Evolutionary conservation across 1,139 yeast species (phyloP), one percentile per base, ranked within the genome.

Genomic region (Protomyces inouyei): DNA sequence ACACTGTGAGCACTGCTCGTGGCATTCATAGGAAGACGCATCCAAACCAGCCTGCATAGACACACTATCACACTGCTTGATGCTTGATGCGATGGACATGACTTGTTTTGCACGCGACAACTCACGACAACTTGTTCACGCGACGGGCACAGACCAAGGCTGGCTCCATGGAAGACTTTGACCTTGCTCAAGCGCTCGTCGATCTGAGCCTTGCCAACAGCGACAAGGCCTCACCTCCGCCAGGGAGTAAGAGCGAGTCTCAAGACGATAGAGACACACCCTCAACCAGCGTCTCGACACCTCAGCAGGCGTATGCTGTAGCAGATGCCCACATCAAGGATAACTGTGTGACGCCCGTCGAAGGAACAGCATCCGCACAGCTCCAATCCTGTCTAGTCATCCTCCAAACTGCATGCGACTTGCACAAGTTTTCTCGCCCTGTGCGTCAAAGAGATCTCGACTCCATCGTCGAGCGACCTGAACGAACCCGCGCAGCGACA

Each of bases 381-480:
- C 14, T 21, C 5, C 48, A 56, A 38, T 32, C 23, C 5, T 59
- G 63, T 35, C 57, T 59, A 2, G 64, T 46, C 9, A 37, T 64
- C 54, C 5, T 54, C 35, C 54, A 67, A 69, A 52, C 72, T 73
- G 5, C 67, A 70, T 43, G 67, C 74, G 23, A 59, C 73, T 9
- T 68, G 73, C 25, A 88, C 74, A 83, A 84, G 2, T 88, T 87
- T 73, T 85, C 90, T 10, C 78, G 96, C 55, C 78, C 79, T 60
- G 90, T 85, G 1, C 78, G 90, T 9, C 87, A 86, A 72, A 76
- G 85, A 1, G 86, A 87, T 71, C 75, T 82, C 57, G 78, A 86
- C 23, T 84, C 93, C 0, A 86, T 89, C 55, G 95, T 89, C 38
- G 96, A 89, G 74, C 78, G 95, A 57, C 96, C 96, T 0, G 93